Evolutionary conservation across 495 filamentous ascomycete genomes (phyloP).

Genomic region (Jackrogersella minutella): DNA sequence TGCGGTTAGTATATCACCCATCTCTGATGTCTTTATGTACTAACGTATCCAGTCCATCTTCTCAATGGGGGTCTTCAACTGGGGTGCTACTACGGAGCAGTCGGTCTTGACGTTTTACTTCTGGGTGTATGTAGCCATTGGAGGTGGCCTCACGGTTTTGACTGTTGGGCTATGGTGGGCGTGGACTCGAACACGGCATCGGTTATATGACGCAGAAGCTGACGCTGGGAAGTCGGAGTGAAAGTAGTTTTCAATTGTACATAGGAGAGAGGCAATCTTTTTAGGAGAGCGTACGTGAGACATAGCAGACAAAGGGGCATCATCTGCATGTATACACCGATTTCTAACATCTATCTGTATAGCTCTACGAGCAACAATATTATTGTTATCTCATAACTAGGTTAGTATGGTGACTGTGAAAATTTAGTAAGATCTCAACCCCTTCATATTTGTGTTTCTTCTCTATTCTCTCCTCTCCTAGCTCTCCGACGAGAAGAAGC

Average conservation of each 20-base stretch:
- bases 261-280: too few species aligned
- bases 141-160: constrained; percentile 18
- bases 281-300: too few species aligned
- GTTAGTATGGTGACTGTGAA: too few species aligned
- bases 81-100: not conserved
- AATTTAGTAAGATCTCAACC: too few species aligned
- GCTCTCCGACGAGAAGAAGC: too few species aligned
- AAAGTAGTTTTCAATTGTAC: not conserved
- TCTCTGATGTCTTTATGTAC: not conserved
- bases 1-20: constrained; percentile 10
- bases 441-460: too few species aligned
- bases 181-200: constrained; percentile 1
- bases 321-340: too few species aligned
- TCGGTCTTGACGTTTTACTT: constrained; percentile 23
- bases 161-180: constrained; percentile 23
- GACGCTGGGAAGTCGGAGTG: not conserved
- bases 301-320: too few species aligned
- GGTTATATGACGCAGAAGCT: not conserved
- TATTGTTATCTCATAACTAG: too few species aligned
- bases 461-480: too few species aligned
- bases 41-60: constrained; percentile 25
- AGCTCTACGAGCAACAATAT: too few species aligned
- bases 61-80: constrained; percentile 34
- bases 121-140: constrained; percentile 30
- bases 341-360: too few species aligned